Conservation (phyloP, 495 filamentous ascomycete species). For the Talaromyces trachyspermus region DNA sequence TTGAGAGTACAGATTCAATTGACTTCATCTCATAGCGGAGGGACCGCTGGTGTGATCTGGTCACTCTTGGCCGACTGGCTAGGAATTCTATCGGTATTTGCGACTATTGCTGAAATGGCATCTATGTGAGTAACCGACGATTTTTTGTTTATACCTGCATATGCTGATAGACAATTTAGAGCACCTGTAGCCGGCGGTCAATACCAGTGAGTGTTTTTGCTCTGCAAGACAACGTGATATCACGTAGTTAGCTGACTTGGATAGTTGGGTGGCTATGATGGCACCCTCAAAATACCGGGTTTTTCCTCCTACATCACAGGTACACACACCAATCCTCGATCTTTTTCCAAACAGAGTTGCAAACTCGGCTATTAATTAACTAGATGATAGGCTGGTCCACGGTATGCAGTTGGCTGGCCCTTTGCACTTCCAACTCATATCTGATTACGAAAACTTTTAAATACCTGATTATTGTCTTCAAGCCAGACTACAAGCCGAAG, state of each 20-base stretch:
- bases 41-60: neutral
- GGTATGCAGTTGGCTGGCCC: constrained; percentile 20
- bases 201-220: neutral
- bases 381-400: neutral
- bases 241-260: neutral
- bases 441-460: constrained; percentile 2
- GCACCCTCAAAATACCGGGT: neutral
- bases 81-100: neutral
- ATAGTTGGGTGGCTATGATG: neutral
- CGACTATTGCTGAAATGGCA: neutral
- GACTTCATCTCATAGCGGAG: neutral
- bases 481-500: constrained; percentile 25
- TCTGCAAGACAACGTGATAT: neutral
- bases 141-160: neutral
- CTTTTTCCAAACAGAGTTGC: neutral
- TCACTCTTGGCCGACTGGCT: neutral
- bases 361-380: neutral
- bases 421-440: constrained; percentile 18
- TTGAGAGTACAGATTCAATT: neutral
- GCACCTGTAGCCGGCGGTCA: neutral
- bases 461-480: constrained; percentile 27
- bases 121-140: neutral
- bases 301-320: neutral
- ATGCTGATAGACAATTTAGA: neutral
- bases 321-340: neutral